These are phyloP conservation scores for Suillus subluteus DNA, from an alignment of 768 basidiomycete genomes.

Conservation along the genomic window DNA sequence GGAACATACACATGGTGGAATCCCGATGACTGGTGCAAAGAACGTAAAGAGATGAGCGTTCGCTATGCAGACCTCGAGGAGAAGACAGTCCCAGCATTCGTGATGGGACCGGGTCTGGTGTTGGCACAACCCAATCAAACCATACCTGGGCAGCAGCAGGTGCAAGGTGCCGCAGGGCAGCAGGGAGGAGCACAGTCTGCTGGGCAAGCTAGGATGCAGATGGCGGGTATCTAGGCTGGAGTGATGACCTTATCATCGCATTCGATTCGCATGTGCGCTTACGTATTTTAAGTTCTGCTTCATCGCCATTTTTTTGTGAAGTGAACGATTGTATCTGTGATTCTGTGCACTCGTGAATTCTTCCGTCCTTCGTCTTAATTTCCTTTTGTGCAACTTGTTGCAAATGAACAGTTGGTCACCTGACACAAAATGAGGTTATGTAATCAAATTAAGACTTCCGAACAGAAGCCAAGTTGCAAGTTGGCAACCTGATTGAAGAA, in stretches of 20 bases:
- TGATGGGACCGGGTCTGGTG: conserved; percentile 50
- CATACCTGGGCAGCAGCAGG: conserved; percentile 44
- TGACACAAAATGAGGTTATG: conserved; percentile 2
- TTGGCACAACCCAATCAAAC: conserved; percentile 38
- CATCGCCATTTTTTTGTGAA: conserved; percentile 32
- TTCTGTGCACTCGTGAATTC: conserved; percentile 30
- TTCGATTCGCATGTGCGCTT: conserved; percentile 17
- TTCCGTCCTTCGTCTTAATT: conserved; percentile 19
- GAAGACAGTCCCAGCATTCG: conserved; percentile 67
- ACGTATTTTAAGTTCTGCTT: conserved; percentile 27
- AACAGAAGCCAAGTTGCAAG: neutral
- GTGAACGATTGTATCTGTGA: conserved; percentile 41
- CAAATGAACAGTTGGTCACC: conserved; percentile 7
- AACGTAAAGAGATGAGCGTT: conserved; percentile 78
- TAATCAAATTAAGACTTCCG: neutral
- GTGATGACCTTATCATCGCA: conserved; percentile 17
- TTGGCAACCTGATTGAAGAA: neutral
- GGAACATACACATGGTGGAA: conserved; percentile 93
- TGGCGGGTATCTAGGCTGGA: conserved; percentile 37
- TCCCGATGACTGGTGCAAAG: conserved; percentile 76
- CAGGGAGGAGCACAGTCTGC: conserved; percentile 29
- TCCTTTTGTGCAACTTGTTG: neutral
- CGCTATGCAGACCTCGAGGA: conserved; percentile 77
- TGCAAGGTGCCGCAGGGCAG: conserved; percentile 35
- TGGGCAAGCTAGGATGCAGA: conserved; percentile 37